Conservation (phyloP, 495 filamentous ascomycete species). For the Barbatosphaeria neglecta region DNA sequence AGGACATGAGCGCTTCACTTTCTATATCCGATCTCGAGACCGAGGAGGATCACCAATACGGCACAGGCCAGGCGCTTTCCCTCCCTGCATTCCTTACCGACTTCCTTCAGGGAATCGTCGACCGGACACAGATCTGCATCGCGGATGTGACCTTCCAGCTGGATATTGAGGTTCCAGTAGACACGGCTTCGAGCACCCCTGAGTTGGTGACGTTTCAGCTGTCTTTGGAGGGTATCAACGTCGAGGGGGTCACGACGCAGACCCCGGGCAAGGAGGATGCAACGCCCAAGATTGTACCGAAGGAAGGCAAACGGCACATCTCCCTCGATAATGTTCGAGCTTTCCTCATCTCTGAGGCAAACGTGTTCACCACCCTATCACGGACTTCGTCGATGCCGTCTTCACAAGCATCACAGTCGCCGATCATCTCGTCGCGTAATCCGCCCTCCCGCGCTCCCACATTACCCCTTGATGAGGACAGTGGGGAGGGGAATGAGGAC, state of each 20-base stretch:
- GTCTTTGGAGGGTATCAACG: slow-evolving; percentile 50
- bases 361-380: slow-evolving; percentile 56
- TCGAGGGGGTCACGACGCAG: slow-evolving; percentile 49
- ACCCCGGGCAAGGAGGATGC: slow-evolving; percentile 15
- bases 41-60: slow-evolving; percentile 54
- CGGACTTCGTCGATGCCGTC: slow-evolving; percentile 51
- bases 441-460: slow-evolving; percentile 4
- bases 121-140: slow-evolving; percentile 64
- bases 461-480: slow-evolving; percentile 1
- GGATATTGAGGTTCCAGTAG: slow-evolving; percentile 53
- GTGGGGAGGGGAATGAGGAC: slow-evolving; percentile 6
- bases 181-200: slow-evolving; percentile 36
- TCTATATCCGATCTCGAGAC: slow-evolving; percentile 47
- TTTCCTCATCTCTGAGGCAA: slow-evolving; percentile 58
- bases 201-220: slow-evolving; percentile 54
- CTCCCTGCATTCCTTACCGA: slow-evolving; percentile 72
- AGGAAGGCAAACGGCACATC: slow-evolving; percentile 55
- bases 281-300: slow-evolving; percentile 17
- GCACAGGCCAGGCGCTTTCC: slow-evolving; percentile 60
- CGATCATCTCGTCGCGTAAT: slow-evolving; percentile 10
- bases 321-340: slow-evolving; percentile 50
- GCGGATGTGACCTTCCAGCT: slow-evolving; percentile 42
- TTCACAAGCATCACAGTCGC: slow-evolving; percentile 41
- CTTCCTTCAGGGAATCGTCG: slow-evolving; percentile 71
- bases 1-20: slow-evolving; percentile 46